Evolutionary conservation across 768 basidiomycete species (phyloP).

Genomic region (Lactarius psammicola): DNA sequence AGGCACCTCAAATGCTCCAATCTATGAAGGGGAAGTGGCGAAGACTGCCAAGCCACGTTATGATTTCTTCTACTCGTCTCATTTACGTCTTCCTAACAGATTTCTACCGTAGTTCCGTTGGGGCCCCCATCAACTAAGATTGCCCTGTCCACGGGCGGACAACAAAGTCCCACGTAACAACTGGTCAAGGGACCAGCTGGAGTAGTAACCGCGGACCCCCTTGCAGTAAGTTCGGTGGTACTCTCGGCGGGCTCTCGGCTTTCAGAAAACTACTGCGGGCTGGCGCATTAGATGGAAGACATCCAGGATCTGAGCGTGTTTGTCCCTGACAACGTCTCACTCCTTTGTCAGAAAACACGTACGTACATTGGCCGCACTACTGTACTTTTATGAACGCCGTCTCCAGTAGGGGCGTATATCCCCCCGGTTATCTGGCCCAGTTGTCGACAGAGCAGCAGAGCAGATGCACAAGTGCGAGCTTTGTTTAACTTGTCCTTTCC

Average conservation of each 20-base stretch:
- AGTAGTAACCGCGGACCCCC: not conserved
- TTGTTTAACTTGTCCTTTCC: not conserved
- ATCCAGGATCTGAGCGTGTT: not conserved
- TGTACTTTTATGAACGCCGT: not conserved
- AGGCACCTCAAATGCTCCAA: not conserved
- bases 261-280: not conserved
- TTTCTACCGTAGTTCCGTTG: not conserved
- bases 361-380: not conserved
- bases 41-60: not conserved
- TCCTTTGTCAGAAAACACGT: not conserved
- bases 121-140: not conserved
- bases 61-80: not conserved
- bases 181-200: not conserved
- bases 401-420: not conserved
- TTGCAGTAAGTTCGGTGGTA: not conserved
- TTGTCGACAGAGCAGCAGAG: not conserved
- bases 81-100: not conserved
- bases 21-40: not conserved
- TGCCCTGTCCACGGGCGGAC: not conserved
- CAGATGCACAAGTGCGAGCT: not conserved
- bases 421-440: not conserved
- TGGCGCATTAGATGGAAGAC: not conserved
- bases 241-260: not conserved
- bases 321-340: not conserved
- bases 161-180: not conserved